Base-by-base conservation (phyloP, 2,329 filamentous ascomycete species). In the Penicillium sp. region DNA sequence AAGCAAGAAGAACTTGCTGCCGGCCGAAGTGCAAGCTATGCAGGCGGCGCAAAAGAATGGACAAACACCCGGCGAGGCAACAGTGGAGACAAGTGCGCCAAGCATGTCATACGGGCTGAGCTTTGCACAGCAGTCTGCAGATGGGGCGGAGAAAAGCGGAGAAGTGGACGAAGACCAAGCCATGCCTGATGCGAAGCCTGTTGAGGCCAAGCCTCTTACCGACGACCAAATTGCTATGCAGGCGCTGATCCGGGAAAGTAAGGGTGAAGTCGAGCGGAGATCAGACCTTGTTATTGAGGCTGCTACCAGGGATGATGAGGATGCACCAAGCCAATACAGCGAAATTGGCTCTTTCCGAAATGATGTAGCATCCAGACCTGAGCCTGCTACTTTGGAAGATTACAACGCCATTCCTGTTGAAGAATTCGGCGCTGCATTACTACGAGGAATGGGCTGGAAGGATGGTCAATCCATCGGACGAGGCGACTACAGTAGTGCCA, bases 361-460 rank as follows among this genome's bases (percentile, higher is more conserved):
- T 26, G 90, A 93, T 69, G 82, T 92, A 29, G 79, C 82, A 11
- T 77, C 82, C 26, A 87, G 91, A 1, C 91, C 91, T 1, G 88
- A 91, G 19, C 80, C 84, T 29, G 87, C 91, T 4, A 89, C 86
- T 0, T 77, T 96, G 16, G 89, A 90, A 32, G 90, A 94, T 66
- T 97, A 97, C 74, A 87, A 89, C 55, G 86, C 88, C 11, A 88
- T 96, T 58, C 93, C 94, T 0, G 91, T 97, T 14, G 93, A 97
- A 63, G 91, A 97, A 64, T 99, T 97, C 61, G 94, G 94, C 7
- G 89, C 91, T 16, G 91, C 92, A 0, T 80, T 97, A 60, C 80
- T 99, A 34, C 85, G 92, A 30, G 91, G 92, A 9, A 97, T 97
- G 89, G 94, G 94, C 8, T 97, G 93, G 92, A 91, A 97, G 66